Evolutionary conservation across 2,329 filamentous ascomycete species (phyloP).

Genomic region (Moelleriella libera): DNA sequence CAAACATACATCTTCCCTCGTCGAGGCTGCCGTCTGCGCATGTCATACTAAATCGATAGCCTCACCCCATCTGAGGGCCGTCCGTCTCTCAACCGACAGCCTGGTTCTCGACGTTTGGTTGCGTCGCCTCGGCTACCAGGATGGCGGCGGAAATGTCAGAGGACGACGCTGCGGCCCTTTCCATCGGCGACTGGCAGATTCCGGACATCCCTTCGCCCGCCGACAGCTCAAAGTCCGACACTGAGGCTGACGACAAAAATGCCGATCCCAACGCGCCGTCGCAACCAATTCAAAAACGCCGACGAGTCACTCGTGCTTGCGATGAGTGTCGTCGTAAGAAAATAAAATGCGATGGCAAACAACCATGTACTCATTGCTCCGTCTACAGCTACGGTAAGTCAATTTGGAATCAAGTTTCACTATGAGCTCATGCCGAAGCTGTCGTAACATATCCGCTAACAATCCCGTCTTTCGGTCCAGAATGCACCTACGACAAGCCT

Average conservation of each 20-base stretch:
- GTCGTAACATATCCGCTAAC: background rate
- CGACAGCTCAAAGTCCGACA: slow-evolving; percentile 27
- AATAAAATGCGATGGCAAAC: slow-evolving; percentile 78
- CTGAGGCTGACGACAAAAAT: slow-evolving; percentile 23
- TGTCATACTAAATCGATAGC: slow-evolving; percentile 3
- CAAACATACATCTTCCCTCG: background rate
- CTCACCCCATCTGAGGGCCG: slow-evolving; percentile 2
- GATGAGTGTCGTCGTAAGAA: slow-evolving; percentile 76
- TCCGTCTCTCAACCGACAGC: background rate
- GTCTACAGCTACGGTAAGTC: slow-evolving; percentile 90
- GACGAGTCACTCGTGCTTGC: slow-evolving; percentile 67
- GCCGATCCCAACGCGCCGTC: slow-evolving; percentile 20
- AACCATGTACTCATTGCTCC: slow-evolving; percentile 88
- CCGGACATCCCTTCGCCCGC: slow-evolving; percentile 23
- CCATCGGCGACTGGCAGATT: slow-evolving; percentile 20
- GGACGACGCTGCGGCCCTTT: slow-evolving; percentile 24
- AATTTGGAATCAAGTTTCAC: background rate
- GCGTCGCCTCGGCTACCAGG: background rate
- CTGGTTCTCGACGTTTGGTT: background rate
- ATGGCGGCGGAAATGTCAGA: slow-evolving; percentile 27
- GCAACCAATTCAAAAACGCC: slow-evolving; percentile 57
- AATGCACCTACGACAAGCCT: slow-evolving; percentile 91
- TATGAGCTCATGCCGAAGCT: background rate
- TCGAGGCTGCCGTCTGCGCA: slow-evolving; percentile 2
- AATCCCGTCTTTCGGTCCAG: slow-evolving; percentile 26